Conservation (phyloP, 148 eudicot genomes). For the Persicaria tinctoria region DNA sequence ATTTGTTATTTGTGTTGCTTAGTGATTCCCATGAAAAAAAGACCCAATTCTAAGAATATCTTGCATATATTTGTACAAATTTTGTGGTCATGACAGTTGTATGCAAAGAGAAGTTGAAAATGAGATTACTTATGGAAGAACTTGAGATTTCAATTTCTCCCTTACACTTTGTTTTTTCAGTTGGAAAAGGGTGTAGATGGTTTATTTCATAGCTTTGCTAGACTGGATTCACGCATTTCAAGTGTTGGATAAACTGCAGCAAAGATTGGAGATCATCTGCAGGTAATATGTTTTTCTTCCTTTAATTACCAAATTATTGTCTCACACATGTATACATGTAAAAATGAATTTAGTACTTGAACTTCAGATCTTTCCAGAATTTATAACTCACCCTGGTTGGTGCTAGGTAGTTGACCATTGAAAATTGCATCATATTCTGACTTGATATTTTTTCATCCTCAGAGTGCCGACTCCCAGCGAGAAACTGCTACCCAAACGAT, state of each 20-base stretch:
- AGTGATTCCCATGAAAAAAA: neutral
- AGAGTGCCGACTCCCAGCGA: constrained; percentile 99
- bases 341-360: neutral
- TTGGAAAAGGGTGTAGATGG: constrained; percentile 98
- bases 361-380: neutral
- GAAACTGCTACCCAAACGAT: constrained; percentile 95
- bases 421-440: neutral
- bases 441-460: constrained; percentile 17
- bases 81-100: neutral
- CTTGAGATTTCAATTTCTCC: neutral
- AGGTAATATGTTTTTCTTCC: constrained; percentile 36
- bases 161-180: constrained; percentile 34
- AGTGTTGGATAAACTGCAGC: constrained; percentile 99
- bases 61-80: neutral
- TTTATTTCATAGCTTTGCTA: constrained; percentile 92
- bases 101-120: neutral
- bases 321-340: neutral
- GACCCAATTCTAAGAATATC: neutral
- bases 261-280: constrained; percentile 97
- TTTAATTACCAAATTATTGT: neutral
- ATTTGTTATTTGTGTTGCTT: neutral
- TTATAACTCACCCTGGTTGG: neutral
- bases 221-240: constrained; percentile 95
- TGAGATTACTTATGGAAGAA: constrained; percentile 9
- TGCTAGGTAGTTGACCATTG: neutral